These are phyloP conservation scores for Paxillus ammoniavirescens DNA, from an alignment of 768 basidiomycete species.

Conservation along the genomic window DNA sequence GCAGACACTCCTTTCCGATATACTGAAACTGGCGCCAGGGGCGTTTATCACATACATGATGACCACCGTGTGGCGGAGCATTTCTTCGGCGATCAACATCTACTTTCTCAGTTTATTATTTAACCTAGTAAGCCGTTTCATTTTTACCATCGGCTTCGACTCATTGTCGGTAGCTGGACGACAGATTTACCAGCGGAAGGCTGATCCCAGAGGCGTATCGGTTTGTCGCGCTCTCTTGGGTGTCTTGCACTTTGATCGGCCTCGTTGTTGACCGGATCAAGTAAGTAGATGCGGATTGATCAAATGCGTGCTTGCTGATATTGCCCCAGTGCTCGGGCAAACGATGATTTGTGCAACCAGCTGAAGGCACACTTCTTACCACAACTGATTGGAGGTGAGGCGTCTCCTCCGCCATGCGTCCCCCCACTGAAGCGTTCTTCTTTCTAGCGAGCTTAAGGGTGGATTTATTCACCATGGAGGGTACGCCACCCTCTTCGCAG, in stretches of 20 bases:
- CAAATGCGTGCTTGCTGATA: neutral
- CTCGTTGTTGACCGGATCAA: constrained; percentile 18
- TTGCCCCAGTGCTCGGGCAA: constrained; percentile 15
- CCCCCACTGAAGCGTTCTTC: constrained; percentile 8
- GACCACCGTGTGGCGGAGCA: constrained; percentile 29
- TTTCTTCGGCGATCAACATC: constrained; percentile 35
- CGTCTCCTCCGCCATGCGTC: neutral
- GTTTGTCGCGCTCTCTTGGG: constrained; percentile 27
- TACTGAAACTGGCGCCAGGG: constrained; percentile 19
- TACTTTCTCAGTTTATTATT: constrained; percentile 34
- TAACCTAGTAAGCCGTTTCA: constrained; percentile 14
- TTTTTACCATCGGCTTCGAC: neutral
- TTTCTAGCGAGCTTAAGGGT: constrained; percentile 23
- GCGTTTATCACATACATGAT: constrained; percentile 23
- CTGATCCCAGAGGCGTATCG: constrained; percentile 5
- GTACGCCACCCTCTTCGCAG: constrained; percentile 1
- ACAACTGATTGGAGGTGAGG: constrained; percentile 35
- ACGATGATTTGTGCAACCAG: constrained; percentile 25
- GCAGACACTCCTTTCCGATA: constrained; percentile 13
- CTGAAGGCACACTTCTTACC: constrained; percentile 41
- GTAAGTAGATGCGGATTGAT: constrained; percentile 13
- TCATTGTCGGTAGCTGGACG: constrained; percentile 15
- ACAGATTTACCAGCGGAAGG: neutral
- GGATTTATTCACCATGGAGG: constrained; percentile 20
- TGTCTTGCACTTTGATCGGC: constrained; percentile 24